phyloP scores from a whole-genome alignment of 2,329 filamentous ascomycete genomes.

The Aschersonia sp. region DNA sequence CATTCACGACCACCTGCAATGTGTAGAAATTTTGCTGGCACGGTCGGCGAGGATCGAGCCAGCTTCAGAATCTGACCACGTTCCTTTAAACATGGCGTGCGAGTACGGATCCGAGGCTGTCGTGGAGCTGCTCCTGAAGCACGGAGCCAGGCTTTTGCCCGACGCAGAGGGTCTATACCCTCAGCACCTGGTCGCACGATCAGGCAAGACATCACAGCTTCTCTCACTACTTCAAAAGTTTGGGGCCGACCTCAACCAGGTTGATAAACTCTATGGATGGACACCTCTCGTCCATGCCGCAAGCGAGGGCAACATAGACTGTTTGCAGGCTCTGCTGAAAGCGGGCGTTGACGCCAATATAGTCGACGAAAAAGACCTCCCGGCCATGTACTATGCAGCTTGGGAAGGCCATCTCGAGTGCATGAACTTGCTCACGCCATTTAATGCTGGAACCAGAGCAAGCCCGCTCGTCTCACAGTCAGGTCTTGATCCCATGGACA shows the following conservation, averaged over 20 bases:
- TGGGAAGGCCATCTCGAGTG: conserved; percentile 96
- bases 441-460: conserved; percentile 27
- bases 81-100: conserved; percentile 87
- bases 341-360: conserved; percentile 66
- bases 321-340: conserved; percentile 67
- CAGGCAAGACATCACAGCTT: conserved; percentile 67
- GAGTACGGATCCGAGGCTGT: conserved; percentile 81
- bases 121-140: conserved; percentile 69
- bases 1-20: conserved; percentile 70
- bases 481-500: conserved; percentile 27
- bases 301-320: conserved; percentile 87
- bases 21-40: conserved; percentile 63
- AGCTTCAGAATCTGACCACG: conserved; percentile 74
- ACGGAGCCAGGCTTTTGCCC: conserved; percentile 69
- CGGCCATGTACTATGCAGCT: conserved; percentile 94
- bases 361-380: conserved; percentile 81
- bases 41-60: conserved; percentile 78
- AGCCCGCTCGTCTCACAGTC: conserved; percentile 30
- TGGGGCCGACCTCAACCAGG: conserved; percentile 79
- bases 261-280: conserved; percentile 95
- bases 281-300: conserved; percentile 92
- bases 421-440: conserved; percentile 70
- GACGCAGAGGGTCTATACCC: conserved; percentile 94
- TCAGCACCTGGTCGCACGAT: conserved; percentile 90
- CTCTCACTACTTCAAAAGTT: conserved; percentile 70